These are phyloP conservation scores for Pelargonium cotyledonis DNA, from an alignment of 441 rosid species.

Conservation along the genomic window DNA sequence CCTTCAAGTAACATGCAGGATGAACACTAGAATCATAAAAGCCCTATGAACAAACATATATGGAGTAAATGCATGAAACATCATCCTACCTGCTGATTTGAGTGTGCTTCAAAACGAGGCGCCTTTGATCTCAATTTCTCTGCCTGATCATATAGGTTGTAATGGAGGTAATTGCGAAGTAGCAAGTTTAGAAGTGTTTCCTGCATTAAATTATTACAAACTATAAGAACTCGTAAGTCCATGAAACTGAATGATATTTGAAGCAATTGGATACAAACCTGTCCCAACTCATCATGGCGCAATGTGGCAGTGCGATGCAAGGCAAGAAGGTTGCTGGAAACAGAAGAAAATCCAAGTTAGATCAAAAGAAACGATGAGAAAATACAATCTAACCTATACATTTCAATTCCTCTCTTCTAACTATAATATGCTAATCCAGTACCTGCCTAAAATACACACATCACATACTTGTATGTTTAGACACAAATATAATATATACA, in stretches of 20 bases:
- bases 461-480: background rate
- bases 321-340: background rate
- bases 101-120: conserved; percentile 64
- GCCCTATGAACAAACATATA: background rate
- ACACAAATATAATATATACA: conserved; percentile 1
- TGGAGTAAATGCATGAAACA: no score
- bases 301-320: conserved; percentile 19
- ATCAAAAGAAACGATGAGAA: background rate
- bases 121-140: conserved; percentile 59
- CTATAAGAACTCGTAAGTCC: background rate
- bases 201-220: background rate
- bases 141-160: conserved; percentile 55
- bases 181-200: conserved; percentile 42
- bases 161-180: conserved; percentile 52
- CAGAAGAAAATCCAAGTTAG: background rate
- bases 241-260: background rate
- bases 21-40: background rate
- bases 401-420: background rate
- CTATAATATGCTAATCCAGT: background rate
- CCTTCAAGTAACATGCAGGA: no score
- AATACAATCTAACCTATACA: background rate
- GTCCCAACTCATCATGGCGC: conserved; percentile 22
- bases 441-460: background rate
- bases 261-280: conserved; percentile 10
- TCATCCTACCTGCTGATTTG: conserved; percentile 46